Percentiles rank a stretch among this genome's conserved stretches.
Conservation (phyloP, 2,329 filamentous ascomycete genomes). For the Didymella lethalis region DNA sequence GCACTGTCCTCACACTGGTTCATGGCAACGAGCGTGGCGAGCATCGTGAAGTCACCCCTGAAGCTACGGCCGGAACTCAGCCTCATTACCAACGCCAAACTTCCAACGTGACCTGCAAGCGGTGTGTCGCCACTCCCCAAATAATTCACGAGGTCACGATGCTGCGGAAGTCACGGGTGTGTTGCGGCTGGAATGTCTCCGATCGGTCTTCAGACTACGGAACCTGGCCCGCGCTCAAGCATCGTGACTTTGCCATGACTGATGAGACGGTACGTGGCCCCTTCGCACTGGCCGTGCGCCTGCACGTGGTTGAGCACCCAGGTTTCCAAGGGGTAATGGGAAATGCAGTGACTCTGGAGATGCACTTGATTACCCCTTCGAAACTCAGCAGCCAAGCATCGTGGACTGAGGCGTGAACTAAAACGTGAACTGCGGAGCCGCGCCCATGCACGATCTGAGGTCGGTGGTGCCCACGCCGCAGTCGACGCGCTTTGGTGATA, state of each 20-base stretch:
- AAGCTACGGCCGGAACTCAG: not conserved
- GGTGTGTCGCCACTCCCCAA: conserved; percentile 32
- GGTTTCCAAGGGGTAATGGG: conserved; percentile 14
- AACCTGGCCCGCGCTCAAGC: not conserved
- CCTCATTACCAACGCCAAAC: conserved; percentile 16
- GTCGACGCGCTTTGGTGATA: conserved; percentile 11
- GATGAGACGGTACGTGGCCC: conserved; percentile 24
- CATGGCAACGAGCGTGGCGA: conserved; percentile 20
- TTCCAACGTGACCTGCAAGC: conserved; percentile 39
- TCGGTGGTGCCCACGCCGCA: not conserved
- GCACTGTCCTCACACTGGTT: conserved; percentile 9
- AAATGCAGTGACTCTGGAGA: not conserved
- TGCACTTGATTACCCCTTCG: conserved; percentile 15
- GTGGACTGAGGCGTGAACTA: conserved; percentile 30
- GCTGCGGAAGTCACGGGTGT: not conserved
- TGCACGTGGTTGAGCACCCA: conserved; percentile 1
- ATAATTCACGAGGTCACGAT: conserved; percentile 16
- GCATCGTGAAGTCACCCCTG: conserved; percentile 10
- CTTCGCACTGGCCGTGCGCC: conserved; percentile 2
- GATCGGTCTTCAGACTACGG: not conserved
- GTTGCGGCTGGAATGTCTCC: not conserved
- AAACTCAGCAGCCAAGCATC: conserved; percentile 39
- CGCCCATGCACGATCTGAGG: conserved; percentile 6
- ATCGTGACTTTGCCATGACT: conserved; percentile 15
- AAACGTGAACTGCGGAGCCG: conserved; percentile 26